Evolutionary conservation across 106 monocot species (phyloP).

Genomic region (Chionographis japonica): DNA sequence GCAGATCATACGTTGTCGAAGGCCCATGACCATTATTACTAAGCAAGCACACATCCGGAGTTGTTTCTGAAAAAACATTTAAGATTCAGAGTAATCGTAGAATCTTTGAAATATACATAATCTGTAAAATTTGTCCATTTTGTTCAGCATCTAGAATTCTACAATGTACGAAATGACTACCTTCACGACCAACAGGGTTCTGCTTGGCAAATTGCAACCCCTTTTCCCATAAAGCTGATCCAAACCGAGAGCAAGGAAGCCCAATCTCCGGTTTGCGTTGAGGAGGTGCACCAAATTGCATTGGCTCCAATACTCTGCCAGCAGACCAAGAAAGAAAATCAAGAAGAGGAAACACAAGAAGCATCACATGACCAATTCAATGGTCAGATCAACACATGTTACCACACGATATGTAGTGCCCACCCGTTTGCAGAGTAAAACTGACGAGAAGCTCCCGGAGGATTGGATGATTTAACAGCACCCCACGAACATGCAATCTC

Average conservation of each 20-base stretch:
- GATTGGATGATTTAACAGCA: not conserved
- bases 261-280: not conserved
- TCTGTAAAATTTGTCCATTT: not conserved
- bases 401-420: conserved; percentile 1
- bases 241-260: conserved; percentile 12
- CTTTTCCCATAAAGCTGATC: not conserved
- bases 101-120: not conserved
- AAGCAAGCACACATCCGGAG: not conserved
- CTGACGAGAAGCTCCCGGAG: not conserved
- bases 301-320: conserved; percentile 16
- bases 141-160: not conserved
- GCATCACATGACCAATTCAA: not conserved
- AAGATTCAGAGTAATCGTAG: not conserved
- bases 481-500: not conserved
- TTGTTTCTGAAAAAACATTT: not conserved
- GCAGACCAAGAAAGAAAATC: not conserved
- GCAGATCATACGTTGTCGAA: conserved; percentile 9
- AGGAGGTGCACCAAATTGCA: conserved; percentile 7
- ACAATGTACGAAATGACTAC: conserved; percentile 9
- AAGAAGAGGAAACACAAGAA: not conserved
- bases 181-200: not conserved
- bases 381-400: not conserved
- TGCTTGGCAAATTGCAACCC: conserved; percentile 14
- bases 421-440: conserved; percentile 17
- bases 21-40: conserved; percentile 4